Evolutionary conservation across 371 early-diverging fungal species (phyloP), one percentile per base, ranked within the genome.

Genomic region (Mucor lusitanicus): DNA sequence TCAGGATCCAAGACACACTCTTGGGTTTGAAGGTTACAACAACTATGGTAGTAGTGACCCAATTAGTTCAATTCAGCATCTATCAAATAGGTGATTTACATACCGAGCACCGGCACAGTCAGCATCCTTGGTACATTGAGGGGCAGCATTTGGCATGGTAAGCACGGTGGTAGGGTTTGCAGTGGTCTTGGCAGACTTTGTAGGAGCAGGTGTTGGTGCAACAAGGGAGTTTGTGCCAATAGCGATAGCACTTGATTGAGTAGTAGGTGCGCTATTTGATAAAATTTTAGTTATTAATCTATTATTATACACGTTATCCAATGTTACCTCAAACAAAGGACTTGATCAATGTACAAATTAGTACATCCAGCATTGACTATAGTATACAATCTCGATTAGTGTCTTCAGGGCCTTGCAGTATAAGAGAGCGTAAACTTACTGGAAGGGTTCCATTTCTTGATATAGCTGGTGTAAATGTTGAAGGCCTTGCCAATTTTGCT

Each of bases 361-460:
- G 72, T 67, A 65, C 81, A 80, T 21, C 60, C 30, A 23, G 67
- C 28, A 54, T 71, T 67, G 28, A 71, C 68, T 71, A 59, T 30
- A 30, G 30, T 30, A 6, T 30, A 30, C 15, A 53, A 62, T 40
- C 11, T 40, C 40, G 40, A 62, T 58, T 50, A 61, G 42, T 15
- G 6, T 30, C n/a, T n/a, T n/a, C 30, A 30, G 30, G 30, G 30
- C 30, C 6, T 30, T 30, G 30, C 30, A n/a, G 12, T 4, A 32
- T 37, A 30, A 23, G 27, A 17, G n/a, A n/a, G 30, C 6, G 3
- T 30, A 6, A 30, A 46, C 66, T 69, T 73, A 73, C 73, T 69
- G 37, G 74, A 61, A 61, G 74, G 74, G 21, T 74, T 74, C 74
- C 74, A 74, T 30, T 70, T 67, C 33, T 61, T 70, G 21, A 74